These are phyloP conservation scores for Oryza longistaminata DNA, from an alignment of 176 grass and related monocot species.

Conservation along the genomic window DNA sequence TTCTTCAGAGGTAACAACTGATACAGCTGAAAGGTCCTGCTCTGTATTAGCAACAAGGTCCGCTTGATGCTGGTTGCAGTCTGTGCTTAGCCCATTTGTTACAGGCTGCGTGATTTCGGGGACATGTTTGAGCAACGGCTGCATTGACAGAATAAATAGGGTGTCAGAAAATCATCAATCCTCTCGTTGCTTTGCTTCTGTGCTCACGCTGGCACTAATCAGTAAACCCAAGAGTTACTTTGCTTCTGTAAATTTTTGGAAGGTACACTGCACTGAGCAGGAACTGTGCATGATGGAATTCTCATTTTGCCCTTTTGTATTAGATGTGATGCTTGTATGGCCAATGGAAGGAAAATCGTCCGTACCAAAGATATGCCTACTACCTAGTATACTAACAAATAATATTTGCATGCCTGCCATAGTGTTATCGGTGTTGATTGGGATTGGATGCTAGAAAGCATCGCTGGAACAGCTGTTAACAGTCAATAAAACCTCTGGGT, in stretches of 20 bases:
- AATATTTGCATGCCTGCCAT: background rate
- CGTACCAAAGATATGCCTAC: background rate
- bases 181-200: background rate
- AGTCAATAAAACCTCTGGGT: background rate
- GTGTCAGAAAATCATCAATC: background rate
- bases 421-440: slow-evolving; percentile 17
- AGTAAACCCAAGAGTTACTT: background rate
- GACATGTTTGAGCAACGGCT: slow-evolving; percentile 51
- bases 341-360: slow-evolving; percentile 8
- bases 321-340: background rate
- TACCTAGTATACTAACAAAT: background rate
- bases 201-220: background rate
- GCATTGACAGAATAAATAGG: background rate
- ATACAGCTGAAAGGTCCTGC: background rate
- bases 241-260: background rate
- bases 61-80: background rate
- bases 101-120: background rate
- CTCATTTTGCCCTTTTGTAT: too few relatives aligned
- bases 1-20: slow-evolving; percentile 16
- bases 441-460: background rate
- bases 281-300: background rate
- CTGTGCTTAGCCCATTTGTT: background rate
- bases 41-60: background rate
- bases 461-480: background rate
- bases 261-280: background rate